phyloP scores from a whole-genome alignment of 371 early-diverging fungal species.

The Apophysomyces variabilis region DNA sequence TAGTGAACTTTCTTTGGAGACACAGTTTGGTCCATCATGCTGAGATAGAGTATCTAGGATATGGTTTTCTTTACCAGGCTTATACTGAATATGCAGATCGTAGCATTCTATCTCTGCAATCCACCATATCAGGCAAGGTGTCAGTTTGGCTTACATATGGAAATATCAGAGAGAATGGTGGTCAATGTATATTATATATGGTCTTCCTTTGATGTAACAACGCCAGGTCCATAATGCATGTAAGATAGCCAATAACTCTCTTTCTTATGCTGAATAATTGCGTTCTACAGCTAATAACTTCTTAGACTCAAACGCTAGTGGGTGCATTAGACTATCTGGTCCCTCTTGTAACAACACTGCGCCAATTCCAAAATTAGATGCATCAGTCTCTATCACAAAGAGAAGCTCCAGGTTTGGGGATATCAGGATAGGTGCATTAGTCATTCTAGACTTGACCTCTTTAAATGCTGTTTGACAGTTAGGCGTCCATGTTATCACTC shows the following conservation, averaged over 20 bases:
- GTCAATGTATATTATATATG: slow-evolving; percentile 26
- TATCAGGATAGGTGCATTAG: no score
- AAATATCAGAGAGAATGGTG: slow-evolving; percentile 9
- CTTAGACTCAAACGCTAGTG: no score
- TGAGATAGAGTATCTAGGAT: slow-evolving; percentile 21
- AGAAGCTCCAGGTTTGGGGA: no score
- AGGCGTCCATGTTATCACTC: no score
- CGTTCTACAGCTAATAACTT: no score
- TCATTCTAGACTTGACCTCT: no score
- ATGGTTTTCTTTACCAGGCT: slow-evolving; percentile 23
- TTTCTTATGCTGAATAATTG: slow-evolving; percentile 2
- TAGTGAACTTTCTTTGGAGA: neutral
- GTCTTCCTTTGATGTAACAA: slow-evolving; percentile 29
- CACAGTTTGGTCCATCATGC: slow-evolving; percentile 14
- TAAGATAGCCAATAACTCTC: slow-evolving; percentile 42
- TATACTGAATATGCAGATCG: slow-evolving; percentile 31
- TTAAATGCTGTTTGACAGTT: no score
- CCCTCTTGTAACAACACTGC: no score
- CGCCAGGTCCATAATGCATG: slow-evolving; percentile 39
- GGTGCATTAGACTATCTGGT: no score
- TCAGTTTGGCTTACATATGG: neutral
- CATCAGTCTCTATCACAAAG: no score
- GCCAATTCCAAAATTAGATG: no score
- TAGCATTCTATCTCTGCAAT: slow-evolving; percentile 35
- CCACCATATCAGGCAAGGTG: slow-evolving; percentile 31